Base-by-base conservation (phyloP, 805 yeast species). In the Blastobotrys mokoenaii region DNA sequence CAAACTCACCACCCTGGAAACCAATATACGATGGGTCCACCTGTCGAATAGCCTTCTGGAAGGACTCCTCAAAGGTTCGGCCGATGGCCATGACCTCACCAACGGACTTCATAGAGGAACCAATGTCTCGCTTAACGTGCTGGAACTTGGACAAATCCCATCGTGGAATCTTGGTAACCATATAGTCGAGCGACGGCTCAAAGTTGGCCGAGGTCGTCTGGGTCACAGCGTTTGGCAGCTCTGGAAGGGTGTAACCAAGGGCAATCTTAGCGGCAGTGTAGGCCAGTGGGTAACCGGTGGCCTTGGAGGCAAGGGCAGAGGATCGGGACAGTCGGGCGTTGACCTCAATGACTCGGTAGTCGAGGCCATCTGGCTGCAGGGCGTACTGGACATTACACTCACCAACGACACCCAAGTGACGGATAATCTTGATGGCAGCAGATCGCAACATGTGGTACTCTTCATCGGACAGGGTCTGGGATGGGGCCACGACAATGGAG, bases 11-110 rank as follows among this genome's bases (percentile, higher is more conserved):
- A 58, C 96, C 96, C 70, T 88, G 96, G 77, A 88, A 85, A 35
- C 97, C 97, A 59, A 86, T 64, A 52, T 77, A 79, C 2, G 94
- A 80, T 36, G 97, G 96, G 61, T 88, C 97, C 51, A 88, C 86
- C 67, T 89, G 95, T 70, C 98, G 82, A 54, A 90, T 80, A 38
- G 97, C 97, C 74, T 90, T 90, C 72, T 93, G 97, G 75, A 90
- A 82, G 31, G 96, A 84, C 71, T 90, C 98, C 72, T 90, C 98
- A 63, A 90, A 90, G 53, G 81, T 90, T 70, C 98, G 82, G 62
- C 98, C 98, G 62, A 90, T 93, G 39, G 96, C 94, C 98, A 90
- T 90, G 48, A 90, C 98, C 69, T 90, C 98, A 66, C 98, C 98
- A 46, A 90, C 98, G 48, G 97, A 89, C 68, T 90, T 90, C 98